Evolutionary conservation across 148 eudicot genomes (phyloP), one percentile per base, ranked within the genome.

Genomic region (Hydrangea macrophylla): DNA sequence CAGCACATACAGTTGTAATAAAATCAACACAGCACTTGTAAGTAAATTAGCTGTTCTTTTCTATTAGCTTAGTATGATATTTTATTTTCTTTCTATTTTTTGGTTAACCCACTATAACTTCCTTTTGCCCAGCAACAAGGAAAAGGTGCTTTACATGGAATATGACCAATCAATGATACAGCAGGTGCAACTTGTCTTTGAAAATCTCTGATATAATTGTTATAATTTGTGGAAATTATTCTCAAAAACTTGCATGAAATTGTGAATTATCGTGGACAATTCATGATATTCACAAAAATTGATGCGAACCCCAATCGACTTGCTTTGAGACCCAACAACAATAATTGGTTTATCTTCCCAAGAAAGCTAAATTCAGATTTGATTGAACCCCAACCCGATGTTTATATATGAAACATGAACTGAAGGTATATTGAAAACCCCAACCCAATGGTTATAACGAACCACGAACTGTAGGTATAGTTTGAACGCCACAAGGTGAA

Each of bases 1-100:
- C 98, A 55, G 98, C 98, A 39, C 98, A 93, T 85, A 93, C 98
- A 36, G 98, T 93, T 24, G 83, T 93, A 78, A 90, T 93, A 74
- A 93, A 93, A 77, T 93, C 98, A 65, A 93, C 96, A 23, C 98
- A 93, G 60, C 77, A 84, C 82, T 93, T 76, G 98, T 94, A 90
- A 61, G 95, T 74, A 35, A 64, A 26, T 15, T 9, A 23, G 67
- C 54, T 64, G 42, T 44, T 62, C 25, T 27, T 15, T 71, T 36
- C 54, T 13, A 35, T 54, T 30, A 17, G 30, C 36, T 62, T 9
- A 54, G 39, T 36, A 20, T 31, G 7, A n/a, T n/a, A n/a, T n/a
- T n/a, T n/a, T n/a, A n/a, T n/a, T n/a, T n/a, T n/a, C n/a, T n/a
- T n/a, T 56, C 24, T 50, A 36, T 62, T 76, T 39, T 66, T 30